Evolutionary conservation across 2,329 filamentous ascomycete species (phyloP), one percentile per base, ranked within the genome.

Genomic region (Colletotrichum viniferum): DNA sequence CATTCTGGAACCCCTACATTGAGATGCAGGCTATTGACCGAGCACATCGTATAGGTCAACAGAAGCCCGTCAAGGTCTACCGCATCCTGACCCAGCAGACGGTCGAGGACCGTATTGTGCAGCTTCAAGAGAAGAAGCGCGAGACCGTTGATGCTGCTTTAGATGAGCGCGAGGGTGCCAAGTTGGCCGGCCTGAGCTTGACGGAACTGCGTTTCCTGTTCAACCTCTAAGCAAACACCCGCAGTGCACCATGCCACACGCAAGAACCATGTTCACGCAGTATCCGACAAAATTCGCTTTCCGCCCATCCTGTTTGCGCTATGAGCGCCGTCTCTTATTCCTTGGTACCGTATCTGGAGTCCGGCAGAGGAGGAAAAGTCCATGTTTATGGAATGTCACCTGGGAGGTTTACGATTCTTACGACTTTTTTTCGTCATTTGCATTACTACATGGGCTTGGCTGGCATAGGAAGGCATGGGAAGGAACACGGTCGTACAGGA

Each of bases 1-100:
- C 96, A 0, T 98, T 97, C 86, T 98, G 95, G 95, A 98, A 98
- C 77, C 96, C 96, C 0, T 98, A 94, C 81, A 94, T 97, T 64
- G 96, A 98, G 85, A 95, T 96, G 84, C 96, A 98, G 84, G 96
- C 96, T 5, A 93, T 98, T 66, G 96, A 98, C 82, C 94, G 96
- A 26, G 95, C 96, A 4, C 94, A 98, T 83, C 94, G 96, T 12
- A 96, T 98, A 78, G 96, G 96, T 1, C 96, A 98, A 85, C 86
- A 88, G 78, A 89, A 89, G 5, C 86, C 92, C 9, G 96, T 98
- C 6, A 89, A 92, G 71, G 93, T 98, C 2, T 95, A 98, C 82
- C 93, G 95, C 5, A 90, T 98, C 28, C 86, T 98, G 4, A 91
- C 96, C 9, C 83, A 92, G 79, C 89, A 91, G 7, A 98, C 96